Evolutionary conservation across 352 stramenopile genomes (phyloP), one percentile per base, ranked within the genome.

Genomic region (Phytopythium boreale): DNA sequence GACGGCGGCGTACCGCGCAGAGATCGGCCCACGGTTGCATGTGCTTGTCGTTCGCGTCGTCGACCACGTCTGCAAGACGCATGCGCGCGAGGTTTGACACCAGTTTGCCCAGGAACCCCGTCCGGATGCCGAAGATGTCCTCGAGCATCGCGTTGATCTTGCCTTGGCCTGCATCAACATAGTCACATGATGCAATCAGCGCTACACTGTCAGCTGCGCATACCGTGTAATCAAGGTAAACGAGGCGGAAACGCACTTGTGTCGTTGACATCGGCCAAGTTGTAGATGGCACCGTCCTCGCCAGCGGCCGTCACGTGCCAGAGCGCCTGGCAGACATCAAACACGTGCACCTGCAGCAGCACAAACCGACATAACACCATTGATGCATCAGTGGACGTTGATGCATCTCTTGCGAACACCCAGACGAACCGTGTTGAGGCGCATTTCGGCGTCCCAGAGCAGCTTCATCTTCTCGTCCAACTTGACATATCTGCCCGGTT

Each of bases 21-120:
- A 96, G 74, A 66, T 96, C 85, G 19, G 85, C 88, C 87, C 87
- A 96, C 2, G 87, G 87, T 65, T 90, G 80, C 84, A 96, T 92
- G 69, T 96, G 87, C 76, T 96, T 96, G 56, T 96, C 87, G 59
- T 96, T 96, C n/a, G 86, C 86, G 64, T 94, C 84, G 65, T 96
- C 77, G n/a, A 93, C 87, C 51, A 94, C 84, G 55, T 93, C 84
- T 41, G 79, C 72, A 9, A 96, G 75, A 10, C 83, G 82, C 50
- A 96, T 71, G 22, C 82, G 79, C 7, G 87, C 87, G 24, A 96
- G 66, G 61, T 94, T 94, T 8, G 87, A 96, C 41, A 96, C 70
- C 27, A 96, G 72, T 61, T 93, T 93, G 62, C 87, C 87, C 26
- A 93, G 88, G 63, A 96, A 96, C 46, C 87, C 87, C 7, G 87